Conservation (phyloP, 306 rosid species). For the Lathyrus aphaca region DNA sequence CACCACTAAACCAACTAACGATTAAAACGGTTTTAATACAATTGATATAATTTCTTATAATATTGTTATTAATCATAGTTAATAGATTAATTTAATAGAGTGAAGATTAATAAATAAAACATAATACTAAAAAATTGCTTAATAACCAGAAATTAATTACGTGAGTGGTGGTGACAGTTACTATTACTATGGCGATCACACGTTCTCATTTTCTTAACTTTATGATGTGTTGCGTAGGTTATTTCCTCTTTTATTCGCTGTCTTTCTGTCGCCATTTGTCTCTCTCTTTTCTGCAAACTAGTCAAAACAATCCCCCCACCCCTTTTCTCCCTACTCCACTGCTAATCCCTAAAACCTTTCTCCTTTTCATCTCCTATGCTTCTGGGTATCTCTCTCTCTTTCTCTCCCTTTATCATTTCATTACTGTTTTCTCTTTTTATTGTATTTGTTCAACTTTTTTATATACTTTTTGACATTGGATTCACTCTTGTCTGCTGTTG, state of each 20-base stretch:
- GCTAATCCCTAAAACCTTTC: conserved; percentile 26
- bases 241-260: conserved; percentile 17
- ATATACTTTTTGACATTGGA: too few relatives aligned
- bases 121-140: too few relatives aligned
- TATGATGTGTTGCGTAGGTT: background rate
- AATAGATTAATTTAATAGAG: too few relatives aligned
- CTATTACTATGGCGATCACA: background rate
- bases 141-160: background rate
- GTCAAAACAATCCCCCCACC: background rate
- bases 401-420: background rate
- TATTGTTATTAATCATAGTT: too few relatives aligned
- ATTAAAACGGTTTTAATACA: too few relatives aligned
- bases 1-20: too few relatives aligned
- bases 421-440: background rate
- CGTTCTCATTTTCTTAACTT: background rate
- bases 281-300: conserved; percentile 25
- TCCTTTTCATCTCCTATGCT: conserved; percentile 17
- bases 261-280: background rate
- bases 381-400: conserved; percentile 36
- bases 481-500: background rate
- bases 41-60: too few relatives aligned
- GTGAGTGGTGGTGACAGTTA: background rate
- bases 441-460: background rate
- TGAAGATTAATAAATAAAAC: too few relatives aligned
- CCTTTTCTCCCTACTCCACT: background rate